Evolutionary conservation across 1,284 basidiomycete species (phyloP).

Genomic region (Cryptococcus sp.): DNA sequence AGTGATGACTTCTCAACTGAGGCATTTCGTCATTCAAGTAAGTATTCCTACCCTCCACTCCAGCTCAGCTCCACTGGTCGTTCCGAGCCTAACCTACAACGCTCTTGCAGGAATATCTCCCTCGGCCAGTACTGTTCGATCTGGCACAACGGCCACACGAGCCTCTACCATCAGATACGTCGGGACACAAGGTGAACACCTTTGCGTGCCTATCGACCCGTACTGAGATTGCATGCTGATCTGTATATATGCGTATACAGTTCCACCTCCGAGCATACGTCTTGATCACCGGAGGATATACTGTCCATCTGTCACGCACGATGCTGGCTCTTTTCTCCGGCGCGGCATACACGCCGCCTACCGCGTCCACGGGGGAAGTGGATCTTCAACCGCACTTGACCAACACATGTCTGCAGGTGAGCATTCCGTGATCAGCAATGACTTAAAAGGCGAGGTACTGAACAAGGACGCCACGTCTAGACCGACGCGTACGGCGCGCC

Average conservation of each 20-base stretch:
- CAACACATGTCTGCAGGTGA: slow-evolving; percentile 87
- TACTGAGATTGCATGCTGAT: slow-evolving; percentile 7
- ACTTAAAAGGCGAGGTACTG: neutral
- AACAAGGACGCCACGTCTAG: slow-evolving; percentile 14
- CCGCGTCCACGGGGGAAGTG: slow-evolving; percentile 31
- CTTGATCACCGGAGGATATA: slow-evolving; percentile 76
- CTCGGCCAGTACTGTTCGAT: slow-evolving; percentile 73
- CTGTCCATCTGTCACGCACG: slow-evolving; percentile 74
- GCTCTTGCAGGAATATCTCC: slow-evolving; percentile 72
- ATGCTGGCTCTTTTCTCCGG: slow-evolving; percentile 85
- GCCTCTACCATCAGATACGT: slow-evolving; percentile 39
- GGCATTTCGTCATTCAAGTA: slow-evolving; percentile 97
- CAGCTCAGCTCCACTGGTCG: neutral
- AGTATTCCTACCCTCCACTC: slow-evolving; percentile 20
- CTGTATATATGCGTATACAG: slow-evolving; percentile 33
- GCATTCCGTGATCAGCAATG: neutral
- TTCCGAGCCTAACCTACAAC: neutral
- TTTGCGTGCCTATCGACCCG: slow-evolving; percentile 13
- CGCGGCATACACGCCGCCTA: slow-evolving; percentile 62
- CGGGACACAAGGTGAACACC: slow-evolving; percentile 67
- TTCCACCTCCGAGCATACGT: slow-evolving; percentile 96
- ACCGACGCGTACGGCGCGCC: slow-evolving; percentile 58
- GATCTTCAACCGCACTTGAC: slow-evolving; percentile 84
- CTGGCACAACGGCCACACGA: slow-evolving; percentile 53
- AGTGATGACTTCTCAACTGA: slow-evolving; percentile 80